Evolutionary conservation across 2,329 filamentous ascomycete species (phyloP), one percentile per base, ranked within the genome.

Genomic region (Nemania bipapillata): DNA sequence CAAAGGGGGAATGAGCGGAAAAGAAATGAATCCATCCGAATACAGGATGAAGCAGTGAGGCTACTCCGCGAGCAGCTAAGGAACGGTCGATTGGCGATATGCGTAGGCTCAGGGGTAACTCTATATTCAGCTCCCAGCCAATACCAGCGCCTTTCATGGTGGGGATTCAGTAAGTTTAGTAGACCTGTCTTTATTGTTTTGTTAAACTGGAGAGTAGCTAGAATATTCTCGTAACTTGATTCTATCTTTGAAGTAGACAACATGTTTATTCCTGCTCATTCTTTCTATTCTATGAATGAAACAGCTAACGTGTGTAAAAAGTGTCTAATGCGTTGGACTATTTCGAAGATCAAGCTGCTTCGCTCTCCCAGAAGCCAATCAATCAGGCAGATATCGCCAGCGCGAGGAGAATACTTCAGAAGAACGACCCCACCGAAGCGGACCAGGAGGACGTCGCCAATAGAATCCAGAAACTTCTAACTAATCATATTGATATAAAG

Each of bases 21-120:
- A 30, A 42, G 37, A 26, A 7, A 17, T 3, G 66, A 71, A 62
- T 47, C 58, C 6, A 17, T 22, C 17, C 49, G 61, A 40, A 57
- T 61, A 15, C 69, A 71, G 28, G 45, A 60, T 15, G 64, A 65
- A 20, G 56, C 60, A n/a, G 12, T 65, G 1, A 9, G 40, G 9
- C 57, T n/a, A 24, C 63, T 71, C 5, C 49, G 60, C 11, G 20
- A 56, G 17, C 61, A 62, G 28, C 40, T 71, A 24, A 68, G 53
- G 22, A 20, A 17, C 5, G 45, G 54, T 12, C 57, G 62, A 20
- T 26, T 72, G 22, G 65, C 63, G 8, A 70, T 72, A 47, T 72
- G 70, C 12, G 66, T 71, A 22, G 70, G 70, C 37, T 69, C 66
- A 1, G 66, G 66, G 15, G 66, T 68, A 7, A 71, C 69, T 4